These are phyloP conservation scores for Gremmenia infestans DNA, from an alignment of 2,329 filamentous ascomycete species.

Conservation along the genomic window DNA sequence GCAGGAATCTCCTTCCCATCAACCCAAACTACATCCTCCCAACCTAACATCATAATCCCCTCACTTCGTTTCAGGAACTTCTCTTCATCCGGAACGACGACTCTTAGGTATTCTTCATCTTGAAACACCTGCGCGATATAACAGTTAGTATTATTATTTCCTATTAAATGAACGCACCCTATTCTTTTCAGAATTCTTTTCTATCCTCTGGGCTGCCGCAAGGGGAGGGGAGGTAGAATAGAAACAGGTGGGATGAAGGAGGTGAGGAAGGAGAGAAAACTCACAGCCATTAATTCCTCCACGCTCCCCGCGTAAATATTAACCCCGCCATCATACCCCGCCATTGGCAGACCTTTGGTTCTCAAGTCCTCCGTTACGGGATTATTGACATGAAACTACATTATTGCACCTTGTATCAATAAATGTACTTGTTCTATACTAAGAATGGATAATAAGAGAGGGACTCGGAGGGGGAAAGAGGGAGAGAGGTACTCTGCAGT, in stretches of 20 bases:
- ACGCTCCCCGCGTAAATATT: not conserved
- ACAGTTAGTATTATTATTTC: too few relatives aligned
- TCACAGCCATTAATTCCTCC: conserved; percentile 2
- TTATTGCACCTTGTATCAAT: not conserved
- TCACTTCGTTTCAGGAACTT: conserved; percentile 1
- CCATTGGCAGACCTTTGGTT: not conserved
- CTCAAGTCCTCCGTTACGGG: not conserved
- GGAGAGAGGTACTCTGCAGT: not conserved
- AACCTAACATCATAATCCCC: conserved; percentile 1
- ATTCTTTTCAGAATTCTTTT: too few relatives aligned
- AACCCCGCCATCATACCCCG: conserved; percentile 1
- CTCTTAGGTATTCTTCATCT: conserved; percentile 4
- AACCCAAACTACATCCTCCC: not conserved
- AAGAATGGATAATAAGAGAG: not conserved
- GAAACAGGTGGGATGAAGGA: too few relatives aligned
- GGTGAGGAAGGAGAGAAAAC: not conserved
- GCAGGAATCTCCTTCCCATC: not conserved
- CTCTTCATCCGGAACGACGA: conserved; percentile 7
- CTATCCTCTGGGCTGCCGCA: too few relatives aligned
- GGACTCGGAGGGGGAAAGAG: too few relatives aligned
- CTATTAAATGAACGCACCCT: too few relatives aligned
- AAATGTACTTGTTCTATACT: too few relatives aligned
- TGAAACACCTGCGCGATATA: conserved; percentile 2
- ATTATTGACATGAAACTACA: not conserved
- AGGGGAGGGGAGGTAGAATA: too few relatives aligned